Conservation (phyloP, 2,329 filamentous ascomycete genomes). For the Ramichloridium luteum region DNA sequence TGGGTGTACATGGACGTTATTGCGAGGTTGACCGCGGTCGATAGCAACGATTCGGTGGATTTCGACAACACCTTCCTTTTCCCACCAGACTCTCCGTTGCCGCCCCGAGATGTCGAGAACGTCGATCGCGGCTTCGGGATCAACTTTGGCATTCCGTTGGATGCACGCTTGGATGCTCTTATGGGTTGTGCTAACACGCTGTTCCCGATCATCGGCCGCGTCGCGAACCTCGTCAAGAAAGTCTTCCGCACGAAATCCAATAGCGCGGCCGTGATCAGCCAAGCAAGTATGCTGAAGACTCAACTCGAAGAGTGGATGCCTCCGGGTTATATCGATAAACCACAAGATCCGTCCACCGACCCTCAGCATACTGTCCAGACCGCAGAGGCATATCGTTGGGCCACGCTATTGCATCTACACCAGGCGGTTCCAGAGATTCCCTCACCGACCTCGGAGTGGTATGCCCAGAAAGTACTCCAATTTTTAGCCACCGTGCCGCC, state of each 20-base stretch:
- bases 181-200: slow-evolving; percentile 58
- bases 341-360: slow-evolving; percentile 51
- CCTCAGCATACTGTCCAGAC: slow-evolving; percentile 54
- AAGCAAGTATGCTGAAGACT: slow-evolving; percentile 50
- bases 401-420: slow-evolving; percentile 53
- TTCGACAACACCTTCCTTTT: slow-evolving; percentile 35
- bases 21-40: slow-evolving; percentile 51
- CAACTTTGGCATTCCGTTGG: slow-evolving; percentile 26
- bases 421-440: slow-evolving; percentile 58
- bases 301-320: slow-evolving; percentile 50
- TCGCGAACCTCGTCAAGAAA: slow-evolving; percentile 52
- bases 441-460: slow-evolving; percentile 42
- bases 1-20: slow-evolving; percentile 67
- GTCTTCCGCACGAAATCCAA: slow-evolving; percentile 46
- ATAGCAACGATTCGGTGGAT: slow-evolving; percentile 44
- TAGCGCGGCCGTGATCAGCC: slow-evolving; percentile 47
- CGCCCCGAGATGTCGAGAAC: slow-evolving; percentile 13
- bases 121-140: slow-evolving; percentile 25
- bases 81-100: slow-evolving; percentile 26
- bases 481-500: slow-evolving; percentile 52
- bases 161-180: slow-evolving; percentile 53
- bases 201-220: slow-evolving; percentile 55
- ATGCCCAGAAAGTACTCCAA: slow-evolving; percentile 50
- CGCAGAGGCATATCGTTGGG: slow-evolving; percentile 55
- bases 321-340: slow-evolving; percentile 45